These are phyloP conservation scores for Beta vulgaris DNA, from an alignment of 148 eudicot genomes.

Conservation along the genomic window DNA sequence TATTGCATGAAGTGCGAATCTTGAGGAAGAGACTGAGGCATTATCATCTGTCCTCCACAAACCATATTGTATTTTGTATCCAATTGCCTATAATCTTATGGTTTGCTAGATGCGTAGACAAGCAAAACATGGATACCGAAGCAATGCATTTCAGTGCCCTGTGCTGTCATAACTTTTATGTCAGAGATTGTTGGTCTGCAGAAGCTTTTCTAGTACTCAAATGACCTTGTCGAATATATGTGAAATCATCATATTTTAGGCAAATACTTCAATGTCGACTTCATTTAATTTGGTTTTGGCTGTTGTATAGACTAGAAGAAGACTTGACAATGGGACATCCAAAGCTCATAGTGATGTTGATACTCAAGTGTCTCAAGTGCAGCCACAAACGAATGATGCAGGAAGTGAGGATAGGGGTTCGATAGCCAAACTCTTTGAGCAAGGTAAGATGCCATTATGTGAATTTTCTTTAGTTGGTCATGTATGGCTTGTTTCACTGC, in stretches of 20 bases:
- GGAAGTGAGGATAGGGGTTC: conserved; percentile 66
- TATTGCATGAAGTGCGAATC: not conserved
- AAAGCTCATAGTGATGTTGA: conserved; percentile 38
- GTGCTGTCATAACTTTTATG: not conserved
- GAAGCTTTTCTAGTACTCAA: not conserved
- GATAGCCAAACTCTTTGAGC: conserved; percentile 88
- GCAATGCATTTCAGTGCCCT: not conserved
- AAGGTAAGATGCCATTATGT: conserved; percentile 46
- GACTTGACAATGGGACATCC: conserved; percentile 51
- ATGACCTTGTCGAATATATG: not conserved
- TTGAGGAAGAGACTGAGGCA: not conserved
- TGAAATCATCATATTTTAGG: not conserved
- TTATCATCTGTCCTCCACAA: not conserved
- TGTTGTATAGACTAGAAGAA: conserved; percentile 60
- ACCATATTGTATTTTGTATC: no score
- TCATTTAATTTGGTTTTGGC: conserved; percentile 21
- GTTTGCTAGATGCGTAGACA: not conserved
- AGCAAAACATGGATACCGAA: not conserved
- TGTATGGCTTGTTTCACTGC: not conserved
- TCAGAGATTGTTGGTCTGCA: not conserved
- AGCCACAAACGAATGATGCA: conserved; percentile 48
- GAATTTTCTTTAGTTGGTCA: conserved; percentile 5
- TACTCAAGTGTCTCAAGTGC: conserved; percentile 53
- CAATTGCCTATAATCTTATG: no score
- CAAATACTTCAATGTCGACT: not conserved